phyloP scores from a whole-genome alignment of 352 stramenopile genomes.

The Phytophthora vignae region DNA sequence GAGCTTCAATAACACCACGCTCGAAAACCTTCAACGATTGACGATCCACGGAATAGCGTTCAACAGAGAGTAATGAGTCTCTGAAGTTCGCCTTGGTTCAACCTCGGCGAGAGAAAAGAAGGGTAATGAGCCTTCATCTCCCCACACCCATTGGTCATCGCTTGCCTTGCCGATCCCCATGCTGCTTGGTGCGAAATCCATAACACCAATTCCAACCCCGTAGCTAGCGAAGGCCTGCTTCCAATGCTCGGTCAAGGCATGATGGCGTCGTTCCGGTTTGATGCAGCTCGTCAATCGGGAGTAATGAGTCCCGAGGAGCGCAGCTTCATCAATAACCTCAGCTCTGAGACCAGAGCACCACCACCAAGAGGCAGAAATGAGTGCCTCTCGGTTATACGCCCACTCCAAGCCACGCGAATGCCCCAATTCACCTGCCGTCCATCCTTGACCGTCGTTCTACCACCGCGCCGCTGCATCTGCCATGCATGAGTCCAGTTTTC shows the following conservation, averaged over 20 bases:
- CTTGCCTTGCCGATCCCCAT: neutral
- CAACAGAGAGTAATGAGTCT: conserved; percentile 44
- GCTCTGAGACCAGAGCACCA: neutral
- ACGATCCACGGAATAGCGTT: conserved; percentile 1
- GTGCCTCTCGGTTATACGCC: conserved; percentile 16
- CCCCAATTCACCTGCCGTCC: neutral
- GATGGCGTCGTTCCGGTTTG: neutral
- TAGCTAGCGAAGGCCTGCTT: neutral
- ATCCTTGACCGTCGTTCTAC: conserved; percentile 15
- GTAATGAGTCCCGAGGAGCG: conserved; percentile 25
- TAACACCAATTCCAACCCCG: neutral
- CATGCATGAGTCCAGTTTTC: conserved; percentile 72
- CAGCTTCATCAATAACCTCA: neutral
- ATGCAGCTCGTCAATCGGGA: neutral
- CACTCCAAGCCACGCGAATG: neutral
- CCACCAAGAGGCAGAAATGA: conserved; percentile 35
- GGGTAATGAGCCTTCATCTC: conserved; percentile 35
- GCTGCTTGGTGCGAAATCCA: neutral
- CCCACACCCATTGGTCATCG: too few species aligned
- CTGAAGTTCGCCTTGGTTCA: conserved; percentile 11
- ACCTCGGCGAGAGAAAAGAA: conserved; percentile 3
- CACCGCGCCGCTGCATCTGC: conserved; percentile 32
- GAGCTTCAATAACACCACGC: conserved; percentile 15
- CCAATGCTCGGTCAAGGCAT: neutral
- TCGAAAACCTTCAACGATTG: conserved; percentile 14